Evolutionary conservation across 257 asterid genomes (phyloP).

Genomic region (Oldenlandia corymbosa): DNA sequence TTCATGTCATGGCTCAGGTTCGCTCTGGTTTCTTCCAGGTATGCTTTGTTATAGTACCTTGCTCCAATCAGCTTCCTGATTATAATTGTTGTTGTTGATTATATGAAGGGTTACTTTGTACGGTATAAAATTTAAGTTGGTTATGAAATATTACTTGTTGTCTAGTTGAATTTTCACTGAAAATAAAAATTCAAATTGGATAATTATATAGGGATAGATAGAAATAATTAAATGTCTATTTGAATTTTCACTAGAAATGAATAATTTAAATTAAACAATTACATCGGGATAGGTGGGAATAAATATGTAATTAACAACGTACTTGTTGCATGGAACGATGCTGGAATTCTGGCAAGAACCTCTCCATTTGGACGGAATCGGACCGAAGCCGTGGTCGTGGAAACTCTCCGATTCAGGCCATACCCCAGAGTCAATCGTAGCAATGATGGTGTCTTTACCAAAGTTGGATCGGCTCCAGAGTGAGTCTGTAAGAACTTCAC

Average conservation of each 20-base stretch:
- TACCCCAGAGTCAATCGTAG: constrained; percentile 66
- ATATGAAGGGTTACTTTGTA: too few species aligned
- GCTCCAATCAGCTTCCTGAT: constrained; percentile 89
- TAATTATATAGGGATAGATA: too few species aligned
- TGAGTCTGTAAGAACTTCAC: constrained; percentile 29
- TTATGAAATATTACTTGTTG: too few species aligned
- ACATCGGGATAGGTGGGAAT: too few species aligned
- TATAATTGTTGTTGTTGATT: too few species aligned
- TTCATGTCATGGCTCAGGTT: neutral
- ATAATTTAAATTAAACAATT: too few species aligned
- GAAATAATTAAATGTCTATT: too few species aligned
- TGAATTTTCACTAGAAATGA: too few species aligned
- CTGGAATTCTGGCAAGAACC: constrained; percentile 47
- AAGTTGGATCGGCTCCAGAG: constrained; percentile 54
- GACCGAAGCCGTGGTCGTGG: constrained; percentile 51
- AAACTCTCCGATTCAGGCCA: constrained; percentile 91
- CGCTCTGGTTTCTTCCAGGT: neutral
- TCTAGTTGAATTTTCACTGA: too few species aligned
- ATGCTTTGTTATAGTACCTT: constrained; percentile 55
- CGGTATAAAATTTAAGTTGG: too few species aligned
- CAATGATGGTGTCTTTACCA: constrained; percentile 62
- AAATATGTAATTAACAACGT: too few species aligned
- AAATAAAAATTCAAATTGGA: too few species aligned
- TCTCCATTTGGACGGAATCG: constrained; percentile 74
- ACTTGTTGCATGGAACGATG: constrained; percentile 48